Percentiles rank a stretch among this genome's conserved stretches.
Evolutionary conservation across 2,329 filamentous ascomycete genomes (phyloP).

Genomic region (Pseudofabraea citricarpa): DNA sequence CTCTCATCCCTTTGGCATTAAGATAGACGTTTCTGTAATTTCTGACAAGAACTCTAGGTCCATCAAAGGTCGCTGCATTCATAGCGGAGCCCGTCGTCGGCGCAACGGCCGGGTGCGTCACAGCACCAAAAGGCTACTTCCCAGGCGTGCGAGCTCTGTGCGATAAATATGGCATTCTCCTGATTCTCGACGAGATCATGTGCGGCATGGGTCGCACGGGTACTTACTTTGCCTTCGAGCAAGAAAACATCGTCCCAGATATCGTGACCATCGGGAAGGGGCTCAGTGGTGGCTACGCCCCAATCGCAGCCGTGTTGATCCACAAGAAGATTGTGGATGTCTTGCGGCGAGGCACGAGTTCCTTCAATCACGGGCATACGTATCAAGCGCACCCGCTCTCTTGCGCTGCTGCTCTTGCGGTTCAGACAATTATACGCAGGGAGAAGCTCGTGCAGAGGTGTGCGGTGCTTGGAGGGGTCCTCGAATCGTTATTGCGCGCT

Average conservation of each 20-base stretch:
- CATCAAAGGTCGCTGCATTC: constrained; percentile 57
- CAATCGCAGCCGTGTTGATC: constrained; percentile 53
- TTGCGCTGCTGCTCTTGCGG: constrained; percentile 56
- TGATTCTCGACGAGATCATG: constrained; percentile 72
- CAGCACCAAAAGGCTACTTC: constrained; percentile 62
- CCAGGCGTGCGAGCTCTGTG: constrained; percentile 60
- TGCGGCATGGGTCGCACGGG: constrained; percentile 46
- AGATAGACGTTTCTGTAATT: too few relatives aligned
- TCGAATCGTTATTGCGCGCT: constrained; percentile 37
- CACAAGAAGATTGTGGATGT: constrained; percentile 40
- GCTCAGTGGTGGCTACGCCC: constrained; percentile 55
- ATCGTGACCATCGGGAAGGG: constrained; percentile 61
- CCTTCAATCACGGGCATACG: constrained; percentile 31
- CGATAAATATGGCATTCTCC: constrained; percentile 60
- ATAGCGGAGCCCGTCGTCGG: constrained; percentile 63
- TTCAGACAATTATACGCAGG: constrained; percentile 51
- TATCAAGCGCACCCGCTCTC: constrained; percentile 53
- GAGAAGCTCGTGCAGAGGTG: constrained; percentile 52
- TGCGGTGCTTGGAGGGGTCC: constrained; percentile 42
- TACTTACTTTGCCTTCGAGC: constrained; percentile 47
- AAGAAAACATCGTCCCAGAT: constrained; percentile 49
- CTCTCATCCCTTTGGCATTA: too few relatives aligned
- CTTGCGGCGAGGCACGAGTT: constrained; percentile 2
- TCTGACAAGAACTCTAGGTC: too few relatives aligned
- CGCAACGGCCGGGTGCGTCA: constrained; percentile 62